Evolutionary conservation across 768 basidiomycete species (phyloP).

Genomic region (Austroboletus eburneus): DNA sequence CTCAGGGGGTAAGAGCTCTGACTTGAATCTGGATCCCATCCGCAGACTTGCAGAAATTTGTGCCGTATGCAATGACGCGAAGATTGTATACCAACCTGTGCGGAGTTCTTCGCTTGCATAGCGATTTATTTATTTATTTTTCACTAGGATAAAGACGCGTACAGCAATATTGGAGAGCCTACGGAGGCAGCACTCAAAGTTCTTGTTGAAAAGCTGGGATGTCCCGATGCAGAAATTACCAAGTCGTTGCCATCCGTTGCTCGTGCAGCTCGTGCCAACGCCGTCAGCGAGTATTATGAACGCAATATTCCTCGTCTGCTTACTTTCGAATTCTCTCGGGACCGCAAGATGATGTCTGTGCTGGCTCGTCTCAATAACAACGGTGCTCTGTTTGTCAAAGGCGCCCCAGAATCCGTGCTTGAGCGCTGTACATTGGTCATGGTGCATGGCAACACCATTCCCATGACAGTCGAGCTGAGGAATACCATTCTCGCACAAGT

Average conservation of each 20-base stretch:
- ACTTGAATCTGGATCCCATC: conserved; percentile 64
- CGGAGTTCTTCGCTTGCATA: conserved; percentile 19
- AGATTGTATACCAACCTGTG: conserved; percentile 78
- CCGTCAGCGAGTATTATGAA: conserved; percentile 83
- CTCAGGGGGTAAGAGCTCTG: conserved; percentile 58
- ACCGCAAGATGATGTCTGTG: conserved; percentile 99
- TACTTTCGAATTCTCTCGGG: conserved; percentile 97
- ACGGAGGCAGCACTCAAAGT: conserved; percentile 97
- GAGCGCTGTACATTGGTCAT: conserved; percentile 80
- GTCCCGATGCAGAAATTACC: conserved; percentile 53
- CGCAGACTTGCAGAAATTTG: conserved; percentile 88
- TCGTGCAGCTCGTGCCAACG: conserved; percentile 65
- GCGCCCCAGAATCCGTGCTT: conserved; percentile 92
- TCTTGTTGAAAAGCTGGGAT: conserved; percentile 90
- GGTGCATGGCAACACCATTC: conserved; percentile 58
- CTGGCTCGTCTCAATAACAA: conserved; percentile 65
- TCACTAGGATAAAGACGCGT: conserved; percentile 68
- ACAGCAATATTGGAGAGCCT: conserved; percentile 89
- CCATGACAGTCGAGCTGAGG: conserved; percentile 62
- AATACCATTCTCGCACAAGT: conserved; percentile 60
- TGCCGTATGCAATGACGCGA: conserved; percentile 93
- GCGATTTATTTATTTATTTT: conserved; percentile 1
- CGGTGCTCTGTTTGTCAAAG: conserved; percentile 90
- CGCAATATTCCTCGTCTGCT: conserved; percentile 70
- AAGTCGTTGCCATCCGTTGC: conserved; percentile 56